These are phyloP conservation scores for Tolypocladium nubicola DNA, from an alignment of 2,329 filamentous ascomycete species.

Conservation along the genomic window DNA sequence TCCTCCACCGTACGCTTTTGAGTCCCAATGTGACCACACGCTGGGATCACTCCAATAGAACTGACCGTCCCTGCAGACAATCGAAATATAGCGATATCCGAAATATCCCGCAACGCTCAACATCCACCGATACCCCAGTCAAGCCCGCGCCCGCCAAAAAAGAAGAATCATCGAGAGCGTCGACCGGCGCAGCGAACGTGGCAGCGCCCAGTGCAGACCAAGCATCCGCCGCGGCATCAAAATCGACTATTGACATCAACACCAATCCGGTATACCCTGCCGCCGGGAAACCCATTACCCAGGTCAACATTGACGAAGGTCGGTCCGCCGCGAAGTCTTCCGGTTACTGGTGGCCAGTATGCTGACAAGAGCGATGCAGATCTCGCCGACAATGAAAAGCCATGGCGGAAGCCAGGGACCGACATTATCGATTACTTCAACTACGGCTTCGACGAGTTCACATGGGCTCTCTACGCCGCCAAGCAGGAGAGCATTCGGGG, in stretches of 20 bases:
- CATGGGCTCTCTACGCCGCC: conserved; percentile 87
- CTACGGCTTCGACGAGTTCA: conserved; percentile 98
- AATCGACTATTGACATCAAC: conserved; percentile 77
- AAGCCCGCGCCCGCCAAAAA: conserved; percentile 37
- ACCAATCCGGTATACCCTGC: conserved; percentile 68
- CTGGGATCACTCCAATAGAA: not conserved
- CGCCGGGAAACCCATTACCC: conserved; percentile 72
- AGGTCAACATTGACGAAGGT: conserved; percentile 63
- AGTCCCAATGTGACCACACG: not conserved
- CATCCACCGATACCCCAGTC: conserved; percentile 37
- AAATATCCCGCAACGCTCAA: conserved; percentile 51
- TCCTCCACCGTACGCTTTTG: conserved; percentile 41
- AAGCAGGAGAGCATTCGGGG: conserved; percentile 74
- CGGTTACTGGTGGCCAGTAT: not conserved
- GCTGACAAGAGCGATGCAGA: conserved; percentile 26
- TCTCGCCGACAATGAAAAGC: conserved; percentile 74
- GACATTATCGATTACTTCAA: conserved; percentile 98
- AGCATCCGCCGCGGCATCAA: conserved; percentile 57
- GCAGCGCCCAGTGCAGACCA: conserved; percentile 36
- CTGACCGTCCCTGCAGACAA: conserved; percentile 29
- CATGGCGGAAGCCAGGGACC: conserved; percentile 88
- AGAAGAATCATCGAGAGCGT: conserved; percentile 26
- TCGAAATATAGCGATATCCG: conserved; percentile 54
- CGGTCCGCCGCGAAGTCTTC: conserved; percentile 1
- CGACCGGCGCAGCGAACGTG: conserved; percentile 14